Evolutionary conservation across 1,284 basidiomycete species (phyloP), one percentile per base, ranked within the genome.

Genomic region (Tilletiopsis washingtonensis): DNA sequence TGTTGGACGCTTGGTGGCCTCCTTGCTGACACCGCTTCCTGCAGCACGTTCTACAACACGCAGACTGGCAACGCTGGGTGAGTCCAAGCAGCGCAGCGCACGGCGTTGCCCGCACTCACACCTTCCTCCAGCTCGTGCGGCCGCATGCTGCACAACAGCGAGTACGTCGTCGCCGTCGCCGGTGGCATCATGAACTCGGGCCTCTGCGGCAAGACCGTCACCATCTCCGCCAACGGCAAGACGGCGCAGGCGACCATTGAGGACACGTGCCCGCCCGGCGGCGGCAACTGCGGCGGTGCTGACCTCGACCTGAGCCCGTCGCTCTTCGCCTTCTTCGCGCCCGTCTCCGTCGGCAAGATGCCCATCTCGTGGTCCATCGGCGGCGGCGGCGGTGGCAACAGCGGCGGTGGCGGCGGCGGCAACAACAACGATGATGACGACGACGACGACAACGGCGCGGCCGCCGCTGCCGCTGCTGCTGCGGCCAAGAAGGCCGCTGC

Each of bases 281-380:
- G 23, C 3, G 34, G 24, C 14, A 43, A 38, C 15, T 54, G 52
- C 37, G 21, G 39, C 15, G 27, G 29, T 19, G 38, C 38, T 14
- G 48, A 38, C n/a, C 36, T 54, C 15, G 53, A 54, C 50, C 45
- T 54, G 53, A 43, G 49, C 21, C 45, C 37, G 11, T 41, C 47
- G 9, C 45, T 53, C 9, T 54, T 54, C 53, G 14, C 45, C 5
- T 51, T 34, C 49, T 54, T 54, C 29, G 40, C 32, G 29, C n/a
- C 11, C 14, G 26, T 40, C 19, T 11, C 25, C 23, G 23, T 21
- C 19, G 53, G 53, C 20, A 42, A 43, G 14, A 40, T 54, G 39
- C 17, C 38, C 20, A 54, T 54, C 9, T 5, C 5, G 11, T 51
- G 49, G 49, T 34, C 12, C 23, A 5, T 51, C 25, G 41, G 34